These are phyloP conservation scores for Astraeus odoratus DNA, from an alignment of 768 basidiomycete genomes.

Conservation along the genomic window DNA sequence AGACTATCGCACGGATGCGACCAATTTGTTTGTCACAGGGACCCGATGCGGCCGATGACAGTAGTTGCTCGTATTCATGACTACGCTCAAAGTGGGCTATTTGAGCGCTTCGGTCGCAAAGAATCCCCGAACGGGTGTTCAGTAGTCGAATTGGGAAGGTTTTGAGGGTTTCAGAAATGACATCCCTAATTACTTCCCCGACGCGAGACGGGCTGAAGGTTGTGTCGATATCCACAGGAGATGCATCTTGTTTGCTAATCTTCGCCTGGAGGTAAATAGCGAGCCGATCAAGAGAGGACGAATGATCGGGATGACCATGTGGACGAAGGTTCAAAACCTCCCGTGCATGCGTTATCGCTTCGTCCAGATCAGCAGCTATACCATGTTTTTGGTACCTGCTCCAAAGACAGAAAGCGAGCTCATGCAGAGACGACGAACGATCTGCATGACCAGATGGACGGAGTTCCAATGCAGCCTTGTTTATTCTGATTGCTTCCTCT, in stretches of 20 bases:
- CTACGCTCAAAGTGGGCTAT: neutral
- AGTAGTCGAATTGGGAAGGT: slow-evolving; percentile 2
- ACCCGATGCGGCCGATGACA: neutral
- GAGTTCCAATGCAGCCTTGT: neutral
- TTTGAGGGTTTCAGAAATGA: neutral
- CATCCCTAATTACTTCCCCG: neutral
- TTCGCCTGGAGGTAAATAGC: neutral
- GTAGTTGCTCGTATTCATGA: neutral
- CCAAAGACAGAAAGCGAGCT: neutral
- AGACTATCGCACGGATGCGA: neutral
- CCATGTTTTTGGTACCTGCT: neutral
- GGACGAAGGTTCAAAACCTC: slow-evolving; percentile 1
- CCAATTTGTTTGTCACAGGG: neutral
- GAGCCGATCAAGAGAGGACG: neutral
- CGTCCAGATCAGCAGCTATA: neutral
- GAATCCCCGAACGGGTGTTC: neutral
- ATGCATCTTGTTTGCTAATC: neutral
- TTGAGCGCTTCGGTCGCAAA: slow-evolving; percentile 1
- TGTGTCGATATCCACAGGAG: neutral
- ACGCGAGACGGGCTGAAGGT: neutral
- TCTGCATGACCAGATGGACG: neutral
- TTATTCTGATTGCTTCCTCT: too few relatives aligned
- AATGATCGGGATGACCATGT: slow-evolving; percentile 1
- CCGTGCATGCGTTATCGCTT: slow-evolving; percentile 12
- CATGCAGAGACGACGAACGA: neutral